Evolutionary conservation across 1,284 basidiomycete genomes (phyloP).

Genomic region (Tranzscheliella williamsii): DNA sequence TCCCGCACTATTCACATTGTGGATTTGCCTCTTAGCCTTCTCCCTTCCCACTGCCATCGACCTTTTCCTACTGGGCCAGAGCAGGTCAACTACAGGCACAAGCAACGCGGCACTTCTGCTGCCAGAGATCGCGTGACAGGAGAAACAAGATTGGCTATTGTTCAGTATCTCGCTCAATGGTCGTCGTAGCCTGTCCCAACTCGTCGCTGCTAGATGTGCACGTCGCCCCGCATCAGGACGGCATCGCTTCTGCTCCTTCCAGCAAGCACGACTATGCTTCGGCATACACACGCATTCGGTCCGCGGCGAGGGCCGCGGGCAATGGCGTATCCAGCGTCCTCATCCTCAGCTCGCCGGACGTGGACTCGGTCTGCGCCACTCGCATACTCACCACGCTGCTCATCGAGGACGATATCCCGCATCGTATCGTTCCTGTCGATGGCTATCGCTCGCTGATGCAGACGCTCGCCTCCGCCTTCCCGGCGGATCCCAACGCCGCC

Average conservation of each 20-base stretch:
- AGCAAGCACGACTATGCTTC: slow-evolving; percentile 44
- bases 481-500: background rate
- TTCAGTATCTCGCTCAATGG: too few species aligned
- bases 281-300: slow-evolving; percentile 49
- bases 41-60: too few species aligned
- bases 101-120: too few species aligned
- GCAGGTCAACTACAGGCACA: too few species aligned
- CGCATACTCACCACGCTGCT: slow-evolving; percentile 86
- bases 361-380: slow-evolving; percentile 85
- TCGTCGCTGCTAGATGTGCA: slow-evolving; percentile 27
- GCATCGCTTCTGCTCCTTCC: background rate
- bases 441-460: slow-evolving; percentile 66
- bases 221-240: slow-evolving; percentile 12
- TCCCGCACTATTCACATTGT: too few species aligned
- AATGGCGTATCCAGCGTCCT: slow-evolving; percentile 65
- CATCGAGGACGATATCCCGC: slow-evolving; percentile 88
- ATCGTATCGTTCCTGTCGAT: slow-evolving; percentile 87
- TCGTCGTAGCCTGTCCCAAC: slow-evolving; percentile 27
- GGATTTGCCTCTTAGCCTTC: too few species aligned
- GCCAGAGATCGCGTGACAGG: too few species aligned
- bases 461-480: slow-evolving; percentile 25
- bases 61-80: too few species aligned
- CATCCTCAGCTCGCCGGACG: slow-evolving; percentile 82
- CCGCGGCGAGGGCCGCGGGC: slow-evolving; percentile 20
- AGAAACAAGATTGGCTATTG: too few species aligned